Percentiles rank a stretch among this genome's conserved stretches.
Evolutionary conservation across 2,329 filamentous ascomycete species (phyloP).

Genomic region (Epichloe hybrida): DNA sequence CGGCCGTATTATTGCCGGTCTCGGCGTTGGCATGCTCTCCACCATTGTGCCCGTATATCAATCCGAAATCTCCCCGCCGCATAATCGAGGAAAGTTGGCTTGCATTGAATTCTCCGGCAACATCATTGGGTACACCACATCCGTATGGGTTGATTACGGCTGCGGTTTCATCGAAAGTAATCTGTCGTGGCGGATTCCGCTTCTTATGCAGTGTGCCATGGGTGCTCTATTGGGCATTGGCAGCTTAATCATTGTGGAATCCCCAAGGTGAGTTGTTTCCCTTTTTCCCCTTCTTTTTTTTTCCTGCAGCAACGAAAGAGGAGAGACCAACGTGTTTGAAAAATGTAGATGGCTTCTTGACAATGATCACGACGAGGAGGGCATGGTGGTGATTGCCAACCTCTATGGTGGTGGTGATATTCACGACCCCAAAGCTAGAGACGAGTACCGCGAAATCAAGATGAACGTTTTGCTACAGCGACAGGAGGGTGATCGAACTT

Average conservation of each 20-base stretch:
- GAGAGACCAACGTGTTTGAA: background rate
- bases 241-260: slow-evolving; percentile 89
- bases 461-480: slow-evolving; percentile 90
- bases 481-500: slow-evolving; percentile 87
- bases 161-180: slow-evolving; percentile 80
- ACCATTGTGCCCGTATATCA: slow-evolving; percentile 91
- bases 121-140: slow-evolving; percentile 88
- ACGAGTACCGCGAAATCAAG: slow-evolving; percentile 98
- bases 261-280: slow-evolving; percentile 54
- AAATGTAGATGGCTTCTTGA: slow-evolving; percentile 75
- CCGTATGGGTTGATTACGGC: slow-evolving; percentile 97
- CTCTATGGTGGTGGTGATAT: slow-evolving; percentile 93
- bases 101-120: slow-evolving; percentile 98
- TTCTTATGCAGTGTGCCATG: slow-evolving; percentile 92
- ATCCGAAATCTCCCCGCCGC: slow-evolving; percentile 88
- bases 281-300: slow-evolving; percentile 1
- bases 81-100: slow-evolving; percentile 88
- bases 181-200: slow-evolving; percentile 78
- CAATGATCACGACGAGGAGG: slow-evolving; percentile 95
- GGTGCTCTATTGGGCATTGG: slow-evolving; percentile 72
- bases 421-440: slow-evolving; percentile 79
- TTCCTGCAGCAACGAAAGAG: background rate
- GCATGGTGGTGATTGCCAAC: slow-evolving; percentile 95
- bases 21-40: slow-evolving; percentile 78
- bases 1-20: slow-evolving; percentile 70